Evolutionary conservation across 306 rosid genomes (phyloP).

Genomic region (Vicia sativa): DNA sequence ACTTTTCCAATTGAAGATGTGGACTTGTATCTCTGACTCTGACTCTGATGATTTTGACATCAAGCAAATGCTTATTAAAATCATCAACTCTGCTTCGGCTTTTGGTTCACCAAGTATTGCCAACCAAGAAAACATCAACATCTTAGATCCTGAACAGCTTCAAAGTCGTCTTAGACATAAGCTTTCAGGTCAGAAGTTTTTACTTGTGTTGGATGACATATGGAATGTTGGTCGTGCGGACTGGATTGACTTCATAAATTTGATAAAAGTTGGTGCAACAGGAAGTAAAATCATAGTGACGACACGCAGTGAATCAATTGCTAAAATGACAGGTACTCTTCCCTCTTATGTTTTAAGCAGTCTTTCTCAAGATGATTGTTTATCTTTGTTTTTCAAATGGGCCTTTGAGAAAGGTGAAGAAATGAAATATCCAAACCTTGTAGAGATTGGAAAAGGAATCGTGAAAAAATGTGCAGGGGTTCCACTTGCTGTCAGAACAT

Average conservation of each 20-base stretch:
- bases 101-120: too few species aligned
- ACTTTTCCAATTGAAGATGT: neutral
- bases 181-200: neutral
- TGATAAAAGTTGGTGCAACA: neutral
- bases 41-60: neutral
- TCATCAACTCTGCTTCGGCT: constrained; percentile 1
- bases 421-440: neutral
- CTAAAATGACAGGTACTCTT: constrained; percentile 1
- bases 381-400: constrained; percentile 14
- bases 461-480: constrained; percentile 8
- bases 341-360: neutral
- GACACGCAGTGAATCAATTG: neutral
- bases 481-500: constrained; percentile 7
- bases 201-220: neutral
- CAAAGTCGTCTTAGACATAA: neutral
- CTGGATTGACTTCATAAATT: neutral
- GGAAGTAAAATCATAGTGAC: constrained; percentile 10
- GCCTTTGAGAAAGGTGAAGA: neutral
- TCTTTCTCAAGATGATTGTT: neutral
- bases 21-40: neutral
- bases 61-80: neutral
- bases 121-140: neutral
- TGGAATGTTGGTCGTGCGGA: constrained; percentile 1
- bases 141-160: neutral
- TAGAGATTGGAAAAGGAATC: neutral